Evolutionary conservation across 176 grass and related monocot genomes (phyloP).

Genomic region (Zizania latifolia): DNA sequence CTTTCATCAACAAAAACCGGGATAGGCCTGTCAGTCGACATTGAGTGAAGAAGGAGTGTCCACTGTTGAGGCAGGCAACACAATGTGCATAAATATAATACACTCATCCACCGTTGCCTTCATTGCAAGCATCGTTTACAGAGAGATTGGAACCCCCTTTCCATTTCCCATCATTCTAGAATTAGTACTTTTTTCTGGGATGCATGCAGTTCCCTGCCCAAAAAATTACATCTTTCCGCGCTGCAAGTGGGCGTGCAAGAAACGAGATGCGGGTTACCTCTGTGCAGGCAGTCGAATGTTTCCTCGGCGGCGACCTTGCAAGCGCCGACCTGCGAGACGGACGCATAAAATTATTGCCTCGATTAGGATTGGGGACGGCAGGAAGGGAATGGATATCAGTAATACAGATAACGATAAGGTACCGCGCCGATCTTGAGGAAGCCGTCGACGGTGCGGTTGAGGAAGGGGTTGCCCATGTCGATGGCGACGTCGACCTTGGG

Average conservation of each 20-base stretch:
- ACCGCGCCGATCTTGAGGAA: slow-evolving; percentile 92
- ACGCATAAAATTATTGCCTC: too few relatives aligned
- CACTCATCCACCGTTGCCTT: background rate
- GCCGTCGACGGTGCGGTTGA: slow-evolving; percentile 89
- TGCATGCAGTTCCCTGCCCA: background rate
- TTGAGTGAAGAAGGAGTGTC: background rate
- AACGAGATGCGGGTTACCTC: slow-evolving; percentile 18
- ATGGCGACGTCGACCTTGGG: slow-evolving; percentile 47
- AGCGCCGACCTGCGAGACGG: slow-evolving; percentile 62
- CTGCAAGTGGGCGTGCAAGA: background rate
- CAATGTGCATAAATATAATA: background rate
- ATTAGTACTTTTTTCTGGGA: background rate
- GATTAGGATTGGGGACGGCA: too few relatives aligned
- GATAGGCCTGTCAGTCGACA: background rate
- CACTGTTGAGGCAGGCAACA: background rate
- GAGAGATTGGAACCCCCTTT: background rate
- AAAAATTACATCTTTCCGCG: background rate
- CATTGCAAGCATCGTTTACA: background rate
- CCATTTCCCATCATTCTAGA: background rate
- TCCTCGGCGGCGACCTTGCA: slow-evolving; percentile 79
- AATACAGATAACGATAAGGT: background rate
- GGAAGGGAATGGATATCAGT: too few relatives aligned
- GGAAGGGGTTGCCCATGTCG: slow-evolving; percentile 69
- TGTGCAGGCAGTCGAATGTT: slow-evolving; percentile 65
- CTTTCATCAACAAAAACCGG: background rate